These are phyloP conservation scores for Bimuria novae-zelandiae DNA, from an alignment of 2,329 filamentous ascomycete species.

Conservation along the genomic window DNA sequence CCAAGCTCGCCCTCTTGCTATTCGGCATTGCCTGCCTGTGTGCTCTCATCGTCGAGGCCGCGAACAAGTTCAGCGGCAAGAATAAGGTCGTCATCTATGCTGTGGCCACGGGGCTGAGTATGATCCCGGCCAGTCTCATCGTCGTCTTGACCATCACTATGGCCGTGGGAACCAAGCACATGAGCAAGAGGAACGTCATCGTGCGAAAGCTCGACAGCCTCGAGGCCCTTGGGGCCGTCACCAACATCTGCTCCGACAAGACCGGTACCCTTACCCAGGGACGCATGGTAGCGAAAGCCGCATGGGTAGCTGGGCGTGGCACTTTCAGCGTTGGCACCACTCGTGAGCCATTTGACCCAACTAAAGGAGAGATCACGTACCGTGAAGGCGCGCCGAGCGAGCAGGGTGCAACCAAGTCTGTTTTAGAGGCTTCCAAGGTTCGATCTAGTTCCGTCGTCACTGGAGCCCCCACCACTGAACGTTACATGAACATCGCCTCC, in stretches of 20 bases:
- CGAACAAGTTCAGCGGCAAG: slow-evolving; percentile 44
- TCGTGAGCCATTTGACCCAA: slow-evolving; percentile 38
- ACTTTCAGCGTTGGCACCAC: slow-evolving; percentile 39
- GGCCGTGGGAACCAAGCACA: slow-evolving; percentile 43
- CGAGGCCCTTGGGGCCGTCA: slow-evolving; percentile 45
- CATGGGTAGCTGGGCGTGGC: slow-evolving; percentile 41
- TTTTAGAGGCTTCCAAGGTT: slow-evolving; percentile 6
- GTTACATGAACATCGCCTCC: slow-evolving; percentile 39
- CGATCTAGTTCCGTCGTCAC: neutral
- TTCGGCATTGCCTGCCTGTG: slow-evolving; percentile 40
- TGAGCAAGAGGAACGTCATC: slow-evolving; percentile 43
- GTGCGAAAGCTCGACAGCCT: slow-evolving; percentile 44
- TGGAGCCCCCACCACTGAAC: slow-evolving; percentile 17
- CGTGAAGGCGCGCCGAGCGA: slow-evolving; percentile 31
- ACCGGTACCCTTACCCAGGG: slow-evolving; percentile 42
- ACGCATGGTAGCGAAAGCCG: slow-evolving; percentile 41
- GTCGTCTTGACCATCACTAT: slow-evolving; percentile 47
- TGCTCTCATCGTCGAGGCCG: slow-evolving; percentile 43
- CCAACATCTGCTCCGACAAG: slow-evolving; percentile 42
- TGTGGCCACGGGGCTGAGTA: slow-evolving; percentile 41
- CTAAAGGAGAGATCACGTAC: slow-evolving; percentile 35
- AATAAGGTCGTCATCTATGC: slow-evolving; percentile 46
- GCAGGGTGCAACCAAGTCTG: slow-evolving; percentile 12
- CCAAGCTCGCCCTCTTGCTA: slow-evolving; percentile 37
- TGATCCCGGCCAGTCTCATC: slow-evolving; percentile 44